Base-by-base conservation (phyloP, 768 basidiomycete genomes). In the Serendipita indica region DNA sequence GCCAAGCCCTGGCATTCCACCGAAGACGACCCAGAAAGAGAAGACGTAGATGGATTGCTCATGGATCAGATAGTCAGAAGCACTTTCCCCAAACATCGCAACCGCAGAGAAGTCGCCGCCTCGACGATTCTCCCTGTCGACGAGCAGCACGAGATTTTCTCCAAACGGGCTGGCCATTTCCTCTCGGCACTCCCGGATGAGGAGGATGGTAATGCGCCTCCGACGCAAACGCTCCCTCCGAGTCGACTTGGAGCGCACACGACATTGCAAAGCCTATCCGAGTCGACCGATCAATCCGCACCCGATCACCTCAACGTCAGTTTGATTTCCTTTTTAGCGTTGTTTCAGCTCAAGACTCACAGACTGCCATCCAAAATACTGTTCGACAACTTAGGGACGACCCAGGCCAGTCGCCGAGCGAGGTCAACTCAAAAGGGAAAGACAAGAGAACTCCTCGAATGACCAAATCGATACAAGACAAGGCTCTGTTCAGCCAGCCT, bases 51-150 rank as follows among this genome's bases (percentile, higher is more conserved):
- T n/a, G 54, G 59, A 25, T 75, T 84, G 0, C 72, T 80, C 33
- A 70, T 85, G 57, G 78, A 81, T 62, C 75, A 77, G 2, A 67
- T 80, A n/a, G 66, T 82, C 7, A 69, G 73, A 30, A 71, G 72
- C n/a, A 72, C 68, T 2, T 69, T 68, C n/a, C 70, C 76, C 1
- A 77, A 72, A 65, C 80, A 75, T 65, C 61, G 62, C 10, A 43
- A 18, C 76, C 72, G 63, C 64, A 63, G 3, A 75, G 69, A 63
- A 75, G 71, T 34, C 64, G 63, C 20, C 10, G 49, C 30, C n/a
- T 20, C 49, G 22, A 54, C 49, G 22, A 30, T 54, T 28, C 20
- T 54, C 32, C 22, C 22, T n/a, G 32, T 54, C 10, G 25, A 54
- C 22, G 22, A 54, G 7, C 49, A 54, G 32, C 49, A 54, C 49